phyloP scores from a whole-genome alignment of 805 yeast genomes.

The Saccharomycopsis selenospora region DNA sequence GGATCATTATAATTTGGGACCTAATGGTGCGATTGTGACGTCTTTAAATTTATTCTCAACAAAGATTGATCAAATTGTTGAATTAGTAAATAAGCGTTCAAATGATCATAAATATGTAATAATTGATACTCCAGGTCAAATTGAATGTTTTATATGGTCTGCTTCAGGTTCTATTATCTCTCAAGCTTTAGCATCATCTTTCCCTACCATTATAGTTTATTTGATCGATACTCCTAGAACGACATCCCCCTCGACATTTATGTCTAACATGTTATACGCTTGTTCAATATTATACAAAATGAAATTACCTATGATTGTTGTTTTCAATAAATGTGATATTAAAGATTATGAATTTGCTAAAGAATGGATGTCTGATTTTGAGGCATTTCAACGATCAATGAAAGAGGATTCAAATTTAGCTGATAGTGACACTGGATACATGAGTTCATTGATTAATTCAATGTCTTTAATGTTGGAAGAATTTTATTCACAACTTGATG shows the following conservation, averaged over 20 bases:
- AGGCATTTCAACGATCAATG: constrained; percentile 76
- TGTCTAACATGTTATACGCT: constrained; percentile 97
- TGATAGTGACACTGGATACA: constrained; percentile 76
- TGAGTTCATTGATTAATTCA: constrained; percentile 89
- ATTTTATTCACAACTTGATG: constrained; percentile 86
- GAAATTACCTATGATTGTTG: constrained; percentile 92
- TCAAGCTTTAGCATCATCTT: constrained; percentile 91
- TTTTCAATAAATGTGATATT: constrained; percentile 92
- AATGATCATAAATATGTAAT: constrained; percentile 58
- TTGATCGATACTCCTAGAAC: constrained; percentile 95
- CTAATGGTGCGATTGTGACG: constrained; percentile 97
- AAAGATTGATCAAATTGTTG: constrained; percentile 91
- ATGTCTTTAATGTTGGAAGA: constrained; percentile 96
- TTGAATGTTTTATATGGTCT: constrained; percentile 97
- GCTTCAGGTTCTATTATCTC: constrained; percentile 96
- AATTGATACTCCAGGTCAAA: constrained; percentile 97
- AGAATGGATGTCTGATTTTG: constrained; percentile 98
- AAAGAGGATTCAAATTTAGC: constrained; percentile 58
- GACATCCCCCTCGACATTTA: constrained; percentile 90
- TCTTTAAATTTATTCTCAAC: constrained; percentile 88
- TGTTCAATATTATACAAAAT: constrained; percentile 95
- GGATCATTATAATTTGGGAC: constrained; percentile 93
- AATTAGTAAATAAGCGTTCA: constrained; percentile 69
- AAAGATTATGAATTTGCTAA: constrained; percentile 78
- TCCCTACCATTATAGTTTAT: constrained; percentile 94